Evolutionary conservation across 495 filamentous ascomycete genomes (phyloP).

Genomic region (Echria macrotheca): DNA sequence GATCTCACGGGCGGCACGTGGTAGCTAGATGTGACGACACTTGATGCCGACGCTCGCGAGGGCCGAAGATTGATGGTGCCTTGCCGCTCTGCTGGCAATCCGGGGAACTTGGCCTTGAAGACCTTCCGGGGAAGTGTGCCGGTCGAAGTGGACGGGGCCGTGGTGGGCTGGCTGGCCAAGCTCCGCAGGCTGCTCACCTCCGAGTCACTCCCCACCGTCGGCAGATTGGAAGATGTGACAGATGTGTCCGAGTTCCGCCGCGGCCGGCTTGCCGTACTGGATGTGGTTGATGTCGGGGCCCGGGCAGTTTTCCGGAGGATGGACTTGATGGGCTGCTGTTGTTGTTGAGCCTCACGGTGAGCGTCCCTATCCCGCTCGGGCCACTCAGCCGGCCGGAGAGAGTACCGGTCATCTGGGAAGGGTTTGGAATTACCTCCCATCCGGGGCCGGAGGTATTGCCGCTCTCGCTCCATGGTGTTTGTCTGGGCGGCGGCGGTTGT

Average conservation of each 20-base stretch:
- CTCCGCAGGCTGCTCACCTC: slow-evolving; percentile 12
- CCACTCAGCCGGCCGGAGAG: slow-evolving; percentile 18
- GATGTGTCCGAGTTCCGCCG: slow-evolving; percentile 31
- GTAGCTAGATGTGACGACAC: slow-evolving; percentile 14
- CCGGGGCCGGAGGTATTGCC: slow-evolving; percentile 24
- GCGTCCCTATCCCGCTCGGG: slow-evolving; percentile 18
- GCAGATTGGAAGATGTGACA: slow-evolving; percentile 29
- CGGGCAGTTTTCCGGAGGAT: slow-evolving; percentile 22
- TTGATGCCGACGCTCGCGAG: slow-evolving; percentile 19
- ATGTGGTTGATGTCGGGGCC: slow-evolving; percentile 1
- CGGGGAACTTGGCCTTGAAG: slow-evolving; percentile 28
- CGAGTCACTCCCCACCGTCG: slow-evolving; percentile 23
- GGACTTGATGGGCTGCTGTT: slow-evolving; percentile 18
- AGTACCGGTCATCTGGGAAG: slow-evolving; percentile 17
- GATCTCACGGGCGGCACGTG: slow-evolving; percentile 21
- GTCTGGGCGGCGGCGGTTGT: not conserved
- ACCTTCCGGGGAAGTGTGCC: slow-evolving; percentile 27
- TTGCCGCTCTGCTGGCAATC: slow-evolving; percentile 23
- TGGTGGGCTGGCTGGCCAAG: slow-evolving; percentile 9
- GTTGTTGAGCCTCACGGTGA: slow-evolving; percentile 10
- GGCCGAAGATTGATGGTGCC: slow-evolving; percentile 24
- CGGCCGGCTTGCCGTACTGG: slow-evolving; percentile 11
- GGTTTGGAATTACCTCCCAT: slow-evolving; percentile 17
- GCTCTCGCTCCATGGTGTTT: slow-evolving; percentile 23
- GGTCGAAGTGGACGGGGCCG: slow-evolving; percentile 3